phyloP scores from a whole-genome alignment of 2,329 filamentous ascomycete genomes.

The Tolypocladium tundrense region DNA sequence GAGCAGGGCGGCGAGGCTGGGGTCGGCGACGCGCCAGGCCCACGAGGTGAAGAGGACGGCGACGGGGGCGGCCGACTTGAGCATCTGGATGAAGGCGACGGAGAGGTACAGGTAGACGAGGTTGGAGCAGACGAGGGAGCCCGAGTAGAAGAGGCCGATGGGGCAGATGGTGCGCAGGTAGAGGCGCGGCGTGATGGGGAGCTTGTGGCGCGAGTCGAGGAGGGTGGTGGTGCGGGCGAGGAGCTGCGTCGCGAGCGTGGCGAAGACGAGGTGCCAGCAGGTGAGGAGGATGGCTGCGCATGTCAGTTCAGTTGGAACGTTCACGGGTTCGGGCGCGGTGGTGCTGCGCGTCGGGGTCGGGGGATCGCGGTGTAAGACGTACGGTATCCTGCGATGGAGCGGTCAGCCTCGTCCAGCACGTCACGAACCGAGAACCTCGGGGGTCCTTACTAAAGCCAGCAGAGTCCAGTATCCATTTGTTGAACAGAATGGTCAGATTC shows the following conservation, averaged over 20 bases:
- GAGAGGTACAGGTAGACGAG: conserved; percentile 58
- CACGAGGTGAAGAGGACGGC: conserved; percentile 57
- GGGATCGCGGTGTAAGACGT: conserved; percentile 2
- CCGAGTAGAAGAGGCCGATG: conserved; percentile 56
- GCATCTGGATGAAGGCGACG: conserved; percentile 62
- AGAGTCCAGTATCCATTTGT: conserved; percentile 78
- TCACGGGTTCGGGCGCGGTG: neutral
- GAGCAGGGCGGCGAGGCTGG: conserved; percentile 30
- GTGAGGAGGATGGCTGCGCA: conserved; percentile 44
- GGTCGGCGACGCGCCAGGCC: conserved; percentile 41
- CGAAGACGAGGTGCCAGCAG: conserved; percentile 59
- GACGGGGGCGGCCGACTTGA: conserved; percentile 58
- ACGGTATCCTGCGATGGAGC: conserved; percentile 10
- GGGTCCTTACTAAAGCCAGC: conserved; percentile 57
- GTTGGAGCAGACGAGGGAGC: conserved; percentile 57
- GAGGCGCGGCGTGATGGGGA: conserved; percentile 49
- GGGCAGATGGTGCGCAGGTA: conserved; percentile 55
- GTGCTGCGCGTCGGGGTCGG: neutral
- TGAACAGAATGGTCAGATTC: conserved; percentile 80
- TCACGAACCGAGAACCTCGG: no score
- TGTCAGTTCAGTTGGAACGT: neutral
- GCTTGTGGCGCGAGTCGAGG: conserved; percentile 51
- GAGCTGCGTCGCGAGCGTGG: conserved; percentile 54
- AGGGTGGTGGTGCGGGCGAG: conserved; percentile 53
- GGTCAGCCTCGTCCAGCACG: neutral